Base-by-base conservation (phyloP, 2,329 filamentous ascomycete genomes). In the Stachybotrys chlorohalonatus region DNA sequence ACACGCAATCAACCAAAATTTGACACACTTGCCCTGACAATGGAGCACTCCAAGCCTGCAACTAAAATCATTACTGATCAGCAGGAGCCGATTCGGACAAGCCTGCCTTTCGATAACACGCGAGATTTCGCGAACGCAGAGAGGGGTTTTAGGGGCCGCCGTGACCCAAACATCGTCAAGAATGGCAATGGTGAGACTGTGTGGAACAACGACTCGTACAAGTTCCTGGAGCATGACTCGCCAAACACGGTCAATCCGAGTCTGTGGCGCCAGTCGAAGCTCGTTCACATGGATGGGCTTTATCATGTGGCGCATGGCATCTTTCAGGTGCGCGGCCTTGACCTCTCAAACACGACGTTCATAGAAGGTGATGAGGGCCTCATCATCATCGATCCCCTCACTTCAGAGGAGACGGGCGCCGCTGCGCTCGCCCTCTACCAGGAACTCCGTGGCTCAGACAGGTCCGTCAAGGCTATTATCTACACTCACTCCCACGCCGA, bases 401-500 rank as follows among this genome's bases (percentile, higher is more conserved):
- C 64, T 4, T 72, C 68, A 0, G 56, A 56, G 15, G 72, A 75
- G 58, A 67, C 64, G 32, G 3, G 36, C 7, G 57, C 58, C 7
- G 65, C 66, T 5, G 71, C 63, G 1, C 47, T 74, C 3, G 53
- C 62, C 1, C 58, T 75, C 6, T 75, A 74, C 57, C 62, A 63
- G 17, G 51, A 56, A 11, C 57, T 66, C 52, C 61, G 63, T 31
- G 59, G 60, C 36, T 51, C 52, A 8, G 50, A 58, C 8, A 58
- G 60, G 16, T 52, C 56, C 1, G 60, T 74, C 16, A 66, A 58
- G 1, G 72, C 62, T 3, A 56, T 75, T 49, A 65, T 75, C n/a
- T 74, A 73, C 58, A 67, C 71, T 6, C 73, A 75, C 54, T 71
- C 64, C 3, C 72, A 75, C 57, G 65, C 51, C 11, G 72, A 74